Evolutionary conservation across 176 grass and related monocot species (phyloP).

Genomic region (Eleusine indica): DNA sequence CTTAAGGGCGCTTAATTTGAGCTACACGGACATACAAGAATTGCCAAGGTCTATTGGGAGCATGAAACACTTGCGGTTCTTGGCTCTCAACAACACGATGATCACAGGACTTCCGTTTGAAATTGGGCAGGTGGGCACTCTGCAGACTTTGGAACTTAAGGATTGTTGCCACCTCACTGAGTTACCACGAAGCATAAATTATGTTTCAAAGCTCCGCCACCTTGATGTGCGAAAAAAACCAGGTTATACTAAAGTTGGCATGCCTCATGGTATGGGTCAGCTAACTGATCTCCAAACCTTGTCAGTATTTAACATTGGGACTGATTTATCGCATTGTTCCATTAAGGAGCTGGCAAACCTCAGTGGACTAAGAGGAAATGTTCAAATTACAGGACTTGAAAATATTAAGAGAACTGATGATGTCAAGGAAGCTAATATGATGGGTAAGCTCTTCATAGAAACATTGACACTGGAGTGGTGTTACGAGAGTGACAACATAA

Average conservation of each 20-base stretch:
- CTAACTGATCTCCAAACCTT: constrained; percentile 28
- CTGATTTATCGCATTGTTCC: neutral
- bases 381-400: constrained; percentile 12
- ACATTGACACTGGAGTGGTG: constrained; percentile 13
- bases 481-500: neutral
- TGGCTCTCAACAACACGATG: neutral
- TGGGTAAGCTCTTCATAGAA: neutral
- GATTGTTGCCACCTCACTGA: neutral
- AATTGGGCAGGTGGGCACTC: neutral
- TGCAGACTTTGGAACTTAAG: neutral
- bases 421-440: constrained; percentile 8
- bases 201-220: neutral
- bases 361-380: constrained; percentile 7
- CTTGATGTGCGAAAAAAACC: neutral
- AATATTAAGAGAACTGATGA: neutral
- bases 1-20: constrained; percentile 16
- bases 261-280: neutral
- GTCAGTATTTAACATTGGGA: constrained; percentile 8
- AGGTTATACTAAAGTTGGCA: neutral
- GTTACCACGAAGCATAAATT: neutral
- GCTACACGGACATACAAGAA: constrained; percentile 3
- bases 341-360: constrained; percentile 3
- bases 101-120: neutral
- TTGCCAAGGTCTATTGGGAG: neutral
- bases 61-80: neutral